Conservation (phyloP, 176 grass and related monocot species). For the Elymus sibiricus region DNA sequence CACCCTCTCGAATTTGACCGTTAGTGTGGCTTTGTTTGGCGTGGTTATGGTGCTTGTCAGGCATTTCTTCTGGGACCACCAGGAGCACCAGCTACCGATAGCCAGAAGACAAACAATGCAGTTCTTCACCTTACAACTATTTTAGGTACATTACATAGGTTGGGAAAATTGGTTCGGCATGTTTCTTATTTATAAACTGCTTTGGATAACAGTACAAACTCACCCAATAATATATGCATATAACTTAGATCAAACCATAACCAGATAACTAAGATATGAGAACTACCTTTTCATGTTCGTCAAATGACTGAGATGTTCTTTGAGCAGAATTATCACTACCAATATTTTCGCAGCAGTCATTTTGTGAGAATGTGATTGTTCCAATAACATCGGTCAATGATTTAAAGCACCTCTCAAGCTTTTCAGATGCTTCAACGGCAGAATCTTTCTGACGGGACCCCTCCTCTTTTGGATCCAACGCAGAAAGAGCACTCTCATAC, state of each 20-base stretch:
- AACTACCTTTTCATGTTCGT: constrained; percentile 50
- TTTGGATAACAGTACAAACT: constrained; percentile 18
- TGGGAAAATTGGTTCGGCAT: neutral
- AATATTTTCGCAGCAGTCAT: constrained; percentile 24
- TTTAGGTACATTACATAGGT: neutral
- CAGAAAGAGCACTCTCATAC: constrained; percentile 60
- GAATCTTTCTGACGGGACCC: constrained; percentile 39
- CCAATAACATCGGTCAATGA: constrained; percentile 52
- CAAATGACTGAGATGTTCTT: constrained; percentile 35
- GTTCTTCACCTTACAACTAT: neutral
- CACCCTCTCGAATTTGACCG: neutral
- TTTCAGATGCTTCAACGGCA: constrained; percentile 48
- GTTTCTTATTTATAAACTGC: neutral
- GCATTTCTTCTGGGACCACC: constrained; percentile 2
- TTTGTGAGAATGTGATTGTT: constrained; percentile 45
- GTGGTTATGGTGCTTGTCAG: neutral
- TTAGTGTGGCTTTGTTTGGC: constrained; percentile 2
- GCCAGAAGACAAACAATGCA: neutral
- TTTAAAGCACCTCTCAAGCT: constrained; percentile 59
- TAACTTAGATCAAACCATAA: constrained; percentile 23
- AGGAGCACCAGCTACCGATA: neutral
- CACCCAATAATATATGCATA: neutral
- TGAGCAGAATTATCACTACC: constrained; percentile 19
- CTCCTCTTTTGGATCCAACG: constrained; percentile 51
- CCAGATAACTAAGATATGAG: constrained; percentile 1